A percentile compares a stretch with the other conserved stretches of the same genome.
Conservation (phyloP, 176 grass and related monocot genomes). For the Zizania latifolia region DNA sequence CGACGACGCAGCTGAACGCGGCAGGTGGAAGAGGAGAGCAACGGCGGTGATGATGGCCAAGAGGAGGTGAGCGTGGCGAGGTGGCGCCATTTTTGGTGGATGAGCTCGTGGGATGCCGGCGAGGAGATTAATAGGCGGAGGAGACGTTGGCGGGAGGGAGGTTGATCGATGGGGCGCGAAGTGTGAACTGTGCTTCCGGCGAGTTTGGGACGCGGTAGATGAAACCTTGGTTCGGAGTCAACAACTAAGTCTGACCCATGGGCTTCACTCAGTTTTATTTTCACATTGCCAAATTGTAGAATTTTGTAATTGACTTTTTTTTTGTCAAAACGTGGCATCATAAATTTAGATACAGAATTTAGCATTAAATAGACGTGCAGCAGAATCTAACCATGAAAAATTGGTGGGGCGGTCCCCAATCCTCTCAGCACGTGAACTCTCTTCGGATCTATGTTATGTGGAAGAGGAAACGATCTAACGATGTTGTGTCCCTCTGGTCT, state of each 20-base stretch:
- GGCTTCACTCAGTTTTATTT: not conserved
- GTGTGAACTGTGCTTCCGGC: not conserved
- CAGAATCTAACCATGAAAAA: too few relatives aligned
- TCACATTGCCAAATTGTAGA: not conserved
- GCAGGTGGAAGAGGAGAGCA: not conserved
- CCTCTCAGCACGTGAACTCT: too few relatives aligned
- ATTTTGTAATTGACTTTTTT: too few relatives aligned
- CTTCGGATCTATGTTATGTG: too few relatives aligned
- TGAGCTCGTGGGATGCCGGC: not conserved
- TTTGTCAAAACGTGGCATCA: not conserved
- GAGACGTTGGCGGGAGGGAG: not conserved
- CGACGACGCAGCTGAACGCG: not conserved
- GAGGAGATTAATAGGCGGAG: slow-evolving; percentile 18
- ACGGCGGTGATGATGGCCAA: not conserved
- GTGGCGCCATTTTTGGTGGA: slow-evolving; percentile 20
- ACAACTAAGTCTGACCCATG: not conserved
- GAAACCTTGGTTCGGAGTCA: not conserved
- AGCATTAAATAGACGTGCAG: too few relatives aligned
- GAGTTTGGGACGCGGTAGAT: not conserved
- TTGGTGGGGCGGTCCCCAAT: too few relatives aligned
- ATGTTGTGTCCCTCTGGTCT: too few relatives aligned
- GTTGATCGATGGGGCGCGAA: slow-evolving; percentile 2
- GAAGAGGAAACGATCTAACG: too few relatives aligned
- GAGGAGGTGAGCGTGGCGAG: not conserved
- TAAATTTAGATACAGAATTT: not conserved